Conservation (phyloP, 768 basidiomycete species). For the Multifurca ochricompacta region DNA sequence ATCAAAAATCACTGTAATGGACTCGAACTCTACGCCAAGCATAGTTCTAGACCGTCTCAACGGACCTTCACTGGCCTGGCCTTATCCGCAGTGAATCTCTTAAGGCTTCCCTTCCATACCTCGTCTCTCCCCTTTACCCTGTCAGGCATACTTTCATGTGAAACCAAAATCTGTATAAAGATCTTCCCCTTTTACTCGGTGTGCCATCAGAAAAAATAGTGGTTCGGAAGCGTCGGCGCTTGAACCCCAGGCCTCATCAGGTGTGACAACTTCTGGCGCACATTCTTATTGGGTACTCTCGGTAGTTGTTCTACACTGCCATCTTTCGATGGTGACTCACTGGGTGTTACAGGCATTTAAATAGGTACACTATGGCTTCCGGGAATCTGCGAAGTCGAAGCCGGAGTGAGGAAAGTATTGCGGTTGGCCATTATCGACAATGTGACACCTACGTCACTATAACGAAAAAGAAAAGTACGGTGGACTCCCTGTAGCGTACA, state of each 20-base stretch:
- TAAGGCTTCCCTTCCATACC: not conserved
- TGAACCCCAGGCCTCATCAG: not conserved
- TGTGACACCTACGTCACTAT: not conserved
- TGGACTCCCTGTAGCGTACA: not conserved
- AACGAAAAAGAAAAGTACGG: not conserved
- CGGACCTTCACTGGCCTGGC: not conserved
- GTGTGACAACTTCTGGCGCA: not conserved
- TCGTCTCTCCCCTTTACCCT: not conserved
- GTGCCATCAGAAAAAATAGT: slow-evolving; percentile 15
- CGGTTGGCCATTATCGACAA: not conserved
- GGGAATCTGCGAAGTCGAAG: not conserved
- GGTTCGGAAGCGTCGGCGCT: not conserved
- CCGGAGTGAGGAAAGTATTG: not conserved
- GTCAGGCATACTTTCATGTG: not conserved
- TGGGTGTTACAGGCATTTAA: not conserved
- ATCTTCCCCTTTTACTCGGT: not conserved
- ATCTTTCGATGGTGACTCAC: not conserved
- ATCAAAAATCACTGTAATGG: too few relatives aligned
- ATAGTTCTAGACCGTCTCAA: not conserved
- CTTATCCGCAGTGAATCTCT: not conserved
- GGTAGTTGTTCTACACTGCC: not conserved
- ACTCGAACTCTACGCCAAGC: not conserved
- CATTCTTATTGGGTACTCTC: not conserved
- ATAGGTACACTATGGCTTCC: not conserved
- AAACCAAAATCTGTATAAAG: not conserved